Evolutionary conservation across 139 green algal species (phyloP).

Genomic region (Chlamydomonas incerta): DNA sequence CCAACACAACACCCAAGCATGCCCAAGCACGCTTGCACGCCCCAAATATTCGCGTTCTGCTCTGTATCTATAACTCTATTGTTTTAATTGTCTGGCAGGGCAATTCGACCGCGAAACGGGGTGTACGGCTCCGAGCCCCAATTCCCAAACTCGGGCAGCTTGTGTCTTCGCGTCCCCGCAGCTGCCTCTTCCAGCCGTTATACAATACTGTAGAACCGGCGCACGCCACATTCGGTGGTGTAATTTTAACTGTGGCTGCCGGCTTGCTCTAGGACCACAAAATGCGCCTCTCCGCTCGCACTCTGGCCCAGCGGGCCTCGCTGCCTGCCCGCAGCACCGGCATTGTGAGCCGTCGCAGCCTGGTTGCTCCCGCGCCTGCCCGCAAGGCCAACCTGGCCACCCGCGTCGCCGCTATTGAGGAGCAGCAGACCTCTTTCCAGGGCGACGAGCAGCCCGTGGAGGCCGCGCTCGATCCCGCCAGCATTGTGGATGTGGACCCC

Average conservation of each 20-base stretch:
- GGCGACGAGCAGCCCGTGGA: conserved; percentile 42
- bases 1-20: too few relatives aligned
- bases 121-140: too few relatives aligned
- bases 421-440: conserved; percentile 53
- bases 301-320: conserved; percentile 4
- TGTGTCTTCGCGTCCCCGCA: too few relatives aligned
- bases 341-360: conserved; percentile 1
- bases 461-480: not conserved
- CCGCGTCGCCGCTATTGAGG: conserved; percentile 57
- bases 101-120: too few relatives aligned
- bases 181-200: too few relatives aligned
- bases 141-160: too few relatives aligned
- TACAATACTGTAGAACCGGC: too few relatives aligned
- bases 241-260: too few relatives aligned
- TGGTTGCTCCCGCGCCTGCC: conserved; percentile 10
- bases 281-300: conserved; percentile 5
- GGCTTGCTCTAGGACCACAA: not conserved
- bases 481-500: conserved; percentile 29
- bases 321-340: not conserved
- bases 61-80: too few relatives aligned
- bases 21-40: too few relatives aligned
- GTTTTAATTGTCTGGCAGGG: too few relatives aligned
- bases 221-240: not conserved
- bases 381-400: conserved; percentile 15
- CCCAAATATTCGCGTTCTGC: too few relatives aligned